phyloP scores from a whole-genome alignment of 306 rosid species.

The Vigna trinervia region DNA sequence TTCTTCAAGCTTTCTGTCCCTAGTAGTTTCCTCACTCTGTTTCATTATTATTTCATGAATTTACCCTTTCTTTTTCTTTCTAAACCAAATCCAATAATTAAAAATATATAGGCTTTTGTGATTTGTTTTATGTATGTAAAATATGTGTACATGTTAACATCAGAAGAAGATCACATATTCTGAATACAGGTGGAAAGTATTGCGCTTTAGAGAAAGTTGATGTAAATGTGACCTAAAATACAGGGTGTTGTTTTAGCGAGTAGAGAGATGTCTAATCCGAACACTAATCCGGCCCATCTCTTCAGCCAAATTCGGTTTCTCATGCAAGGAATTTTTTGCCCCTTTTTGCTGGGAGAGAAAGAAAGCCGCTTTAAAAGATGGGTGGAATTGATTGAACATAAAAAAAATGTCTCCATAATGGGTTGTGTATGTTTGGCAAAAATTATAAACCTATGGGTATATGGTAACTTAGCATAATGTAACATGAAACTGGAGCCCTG shows the following conservation, averaged over 20 bases:
- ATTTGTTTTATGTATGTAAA: not conserved
- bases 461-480: constrained; percentile 34
- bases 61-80: not conserved
- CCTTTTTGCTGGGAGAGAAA: constrained; percentile 5
- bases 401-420: constrained; percentile 45
- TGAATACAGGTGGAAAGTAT: constrained; percentile 19
- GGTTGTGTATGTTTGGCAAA: not conserved
- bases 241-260: not conserved
- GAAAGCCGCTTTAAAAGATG: not conserved
- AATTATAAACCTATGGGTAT: constrained; percentile 13
- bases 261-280: constrained; percentile 36
- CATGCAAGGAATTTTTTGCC: not conserved
- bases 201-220: constrained; percentile 22
- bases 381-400: constrained; percentile 44
- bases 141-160: not conserved
- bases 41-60: not conserved
- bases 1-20: not conserved
- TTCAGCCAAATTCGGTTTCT: constrained; percentile 37
- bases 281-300: constrained; percentile 30
- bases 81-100: too few relatives aligned
- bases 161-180: constrained; percentile 8
- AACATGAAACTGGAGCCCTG: constrained; percentile 23
- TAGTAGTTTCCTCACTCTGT: not conserved
- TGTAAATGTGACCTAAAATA: constrained; percentile 31
- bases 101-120: too few relatives aligned